Base-by-base conservation (phyloP, 108 stramenopile species). In the Bacterosira constricta region DNA sequence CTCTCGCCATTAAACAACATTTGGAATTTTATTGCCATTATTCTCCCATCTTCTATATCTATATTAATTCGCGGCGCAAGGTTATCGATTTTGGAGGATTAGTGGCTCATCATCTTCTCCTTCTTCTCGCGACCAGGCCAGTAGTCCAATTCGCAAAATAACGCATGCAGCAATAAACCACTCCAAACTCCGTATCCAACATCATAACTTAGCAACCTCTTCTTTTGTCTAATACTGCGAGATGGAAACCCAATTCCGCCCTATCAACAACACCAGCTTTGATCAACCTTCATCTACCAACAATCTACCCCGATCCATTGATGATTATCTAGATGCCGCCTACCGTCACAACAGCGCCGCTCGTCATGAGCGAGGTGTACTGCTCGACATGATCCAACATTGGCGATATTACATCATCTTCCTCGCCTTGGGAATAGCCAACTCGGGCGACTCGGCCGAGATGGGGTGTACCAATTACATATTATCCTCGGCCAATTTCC, bases 321-420 rank as follows among this genome's bases (percentile, higher is more conserved):
- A 71, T 29, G 69, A 65, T 30, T 74, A 56, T 44, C 53, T 74
- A 18, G 73, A 74, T 39, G 4, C 18, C 20, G 64, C 64, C 17
- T 74, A 74, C 37, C 39, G 39, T 25, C 27, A 56, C 23, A 23
- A 31, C 46, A 41, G 23, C 30, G 12, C 30, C 20, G 0, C n/a
- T 42, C 15, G 29, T 27, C 10, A 6, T 17, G 36, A 13, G 18
- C 10, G 9, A n/a, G 21, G 21, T 21, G 9, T n/a, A 18, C 15
- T 47, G 11, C 7, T 13, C 46, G 20, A 9, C 6, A 25, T 65
- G 13, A 15, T 45, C 34, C 27, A 49, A 8, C 81, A 79, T 63
- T 90, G 85, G 85, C 73, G 80, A 45, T 91, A 87, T 57, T 87
- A 86, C 80, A 69, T 85, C 30, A 82, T 91, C 8, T 77, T 77